A percentile compares a stretch with the other conserved stretches of the same genome.
Evolutionary conservation across 2,329 filamentous ascomycete genomes (phyloP).

Genomic region (Ophiocordyceps polyrhachis-furcata): DNA sequence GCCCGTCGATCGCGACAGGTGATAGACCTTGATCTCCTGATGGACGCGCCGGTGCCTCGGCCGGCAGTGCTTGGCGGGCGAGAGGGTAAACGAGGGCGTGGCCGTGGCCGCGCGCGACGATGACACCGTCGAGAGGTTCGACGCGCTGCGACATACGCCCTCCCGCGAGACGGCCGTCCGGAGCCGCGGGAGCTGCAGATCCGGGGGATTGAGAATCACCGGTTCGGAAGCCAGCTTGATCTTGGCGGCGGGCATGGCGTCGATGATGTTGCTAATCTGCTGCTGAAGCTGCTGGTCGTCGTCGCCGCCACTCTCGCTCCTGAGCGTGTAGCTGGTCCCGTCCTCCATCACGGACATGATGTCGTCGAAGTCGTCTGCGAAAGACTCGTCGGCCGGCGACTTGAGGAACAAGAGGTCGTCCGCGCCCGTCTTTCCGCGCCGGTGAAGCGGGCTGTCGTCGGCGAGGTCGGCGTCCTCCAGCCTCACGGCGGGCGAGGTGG

Average conservation of each 20-base stretch:
- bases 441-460: slow-evolving; percentile 26
- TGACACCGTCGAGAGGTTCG: slow-evolving; percentile 27
- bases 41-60: slow-evolving; percentile 31
- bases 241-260: slow-evolving; percentile 57
- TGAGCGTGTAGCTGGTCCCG: slow-evolving; percentile 2
- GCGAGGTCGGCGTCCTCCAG: slow-evolving; percentile 14
- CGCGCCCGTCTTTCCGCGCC: background rate
- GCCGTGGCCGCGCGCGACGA: slow-evolving; percentile 40
- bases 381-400: slow-evolving; percentile 24
- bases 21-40: slow-evolving; percentile 77
- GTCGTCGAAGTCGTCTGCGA: slow-evolving; percentile 28
- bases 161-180: slow-evolving; percentile 9
- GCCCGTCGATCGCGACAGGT: slow-evolving; percentile 67
- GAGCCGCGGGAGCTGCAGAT: slow-evolving; percentile 30
- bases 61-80: slow-evolving; percentile 38
- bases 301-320: slow-evolving; percentile 18
- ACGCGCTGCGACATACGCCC: slow-evolving; percentile 25
- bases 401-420: slow-evolving; percentile 11
- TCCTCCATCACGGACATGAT: slow-evolving; percentile 11
- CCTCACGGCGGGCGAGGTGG: slow-evolving; percentile 20
- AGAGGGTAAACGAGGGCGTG: slow-evolving; percentile 50
- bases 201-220: slow-evolving; percentile 38
- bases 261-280: slow-evolving; percentile 63
- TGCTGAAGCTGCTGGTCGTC: slow-evolving; percentile 56
- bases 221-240: slow-evolving; percentile 52